phyloP scores from a whole-genome alignment of 2,329 filamentous ascomycete species.

The Lecanosticta acicola region DNA sequence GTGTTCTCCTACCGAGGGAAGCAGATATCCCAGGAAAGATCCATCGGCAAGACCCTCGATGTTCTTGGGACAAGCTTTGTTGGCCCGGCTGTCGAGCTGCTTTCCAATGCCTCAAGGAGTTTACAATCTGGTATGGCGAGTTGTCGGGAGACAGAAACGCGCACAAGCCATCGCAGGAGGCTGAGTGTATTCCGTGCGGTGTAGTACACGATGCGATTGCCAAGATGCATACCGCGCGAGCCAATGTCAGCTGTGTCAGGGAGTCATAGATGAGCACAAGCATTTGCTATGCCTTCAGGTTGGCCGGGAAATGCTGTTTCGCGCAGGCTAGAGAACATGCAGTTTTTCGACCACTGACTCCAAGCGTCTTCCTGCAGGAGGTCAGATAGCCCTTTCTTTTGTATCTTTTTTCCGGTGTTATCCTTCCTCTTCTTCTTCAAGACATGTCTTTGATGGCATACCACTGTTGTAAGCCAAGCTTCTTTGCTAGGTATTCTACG shows the following conservation, averaged over 20 bases:
- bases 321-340: background rate
- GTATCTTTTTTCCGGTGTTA: too few relatives aligned
- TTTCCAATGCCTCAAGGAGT: background rate
- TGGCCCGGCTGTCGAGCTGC: background rate
- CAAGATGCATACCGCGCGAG: background rate
- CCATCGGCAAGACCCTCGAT: background rate
- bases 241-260: background rate
- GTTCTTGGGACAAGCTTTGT: background rate
- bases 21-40: background rate
- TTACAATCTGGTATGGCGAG: background rate
- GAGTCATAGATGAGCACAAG: background rate
- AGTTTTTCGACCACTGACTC: background rate
- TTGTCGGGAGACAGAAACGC: background rate
- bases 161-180: background rate
- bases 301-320: background rate
- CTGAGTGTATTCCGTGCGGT: background rate
- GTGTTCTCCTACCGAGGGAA: background rate
- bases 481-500: slow-evolving; percentile 36
- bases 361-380: background rate
- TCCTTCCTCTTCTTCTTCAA: too few relatives aligned
- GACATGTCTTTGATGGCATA: too few relatives aligned
- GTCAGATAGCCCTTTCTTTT: too few relatives aligned
- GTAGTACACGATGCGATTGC: background rate
- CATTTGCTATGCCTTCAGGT: background rate
- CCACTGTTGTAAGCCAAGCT: slow-evolving; percentile 39